Percentiles rank a stretch among this genome's conserved stretches.
Evolutionary conservation across 169 alveolate species (phyloP).

Genomic region (Plasmodium gaboni): DNA sequence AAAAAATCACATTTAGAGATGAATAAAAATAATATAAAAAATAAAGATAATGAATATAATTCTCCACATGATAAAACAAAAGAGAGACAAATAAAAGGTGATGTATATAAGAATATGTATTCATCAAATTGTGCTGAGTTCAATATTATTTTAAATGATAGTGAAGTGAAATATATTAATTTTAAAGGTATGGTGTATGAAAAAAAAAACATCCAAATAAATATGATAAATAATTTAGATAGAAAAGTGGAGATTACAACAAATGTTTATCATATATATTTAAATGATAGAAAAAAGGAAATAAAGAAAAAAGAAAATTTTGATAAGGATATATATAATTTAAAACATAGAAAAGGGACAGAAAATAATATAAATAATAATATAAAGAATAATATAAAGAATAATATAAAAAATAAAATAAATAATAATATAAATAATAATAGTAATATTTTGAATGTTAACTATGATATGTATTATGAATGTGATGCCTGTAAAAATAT

Average conservation of each 20-base stretch:
- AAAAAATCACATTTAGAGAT: neutral
- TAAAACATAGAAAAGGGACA: neutral
- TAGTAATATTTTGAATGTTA: neutral
- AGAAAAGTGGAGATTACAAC: constrained; percentile 45
- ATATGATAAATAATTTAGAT: constrained; percentile 30
- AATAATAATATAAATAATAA: too few species aligned
- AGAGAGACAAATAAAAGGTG: neutral
- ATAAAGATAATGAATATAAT: constrained; percentile 21
- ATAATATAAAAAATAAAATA: neutral
- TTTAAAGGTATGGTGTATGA: constrained; percentile 67
- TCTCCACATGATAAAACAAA: constrained; percentile 7
- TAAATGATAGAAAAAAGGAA: constrained; percentile 44
- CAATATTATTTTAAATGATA: constrained; percentile 55
- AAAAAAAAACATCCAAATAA: constrained; percentile 44
- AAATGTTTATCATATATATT: constrained; percentile 34
- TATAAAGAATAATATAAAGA: neutral
- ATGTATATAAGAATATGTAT: neutral
- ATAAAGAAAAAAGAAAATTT: constrained; percentile 23
- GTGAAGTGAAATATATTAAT: constrained; percentile 47
- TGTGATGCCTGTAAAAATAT: constrained; percentile 38
- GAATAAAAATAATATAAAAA: constrained; percentile 5
- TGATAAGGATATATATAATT: constrained; percentile 17
- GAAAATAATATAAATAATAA: neutral
- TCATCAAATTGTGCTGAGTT: constrained; percentile 17
- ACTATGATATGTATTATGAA: neutral